Base-by-base conservation (phyloP, 805 yeast species). In the Debaryomyces castellii region DNA sequence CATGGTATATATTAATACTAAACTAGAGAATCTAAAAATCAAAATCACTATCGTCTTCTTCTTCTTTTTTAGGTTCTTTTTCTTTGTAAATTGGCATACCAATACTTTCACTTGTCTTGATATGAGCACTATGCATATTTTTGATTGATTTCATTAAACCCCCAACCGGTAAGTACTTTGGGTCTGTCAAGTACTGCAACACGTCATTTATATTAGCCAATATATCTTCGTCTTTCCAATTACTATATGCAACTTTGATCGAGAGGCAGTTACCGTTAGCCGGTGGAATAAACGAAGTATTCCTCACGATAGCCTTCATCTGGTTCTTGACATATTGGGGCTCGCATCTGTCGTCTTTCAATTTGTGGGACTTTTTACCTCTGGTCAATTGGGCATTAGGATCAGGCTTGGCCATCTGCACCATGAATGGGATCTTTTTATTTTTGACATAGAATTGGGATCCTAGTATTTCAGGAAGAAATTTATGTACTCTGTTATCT, bases 81-180 rank as follows among this genome's bases (percentile, higher is more conserved):
- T 41, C 45, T 18, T 32, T 47, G 32, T 30, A 50, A 10, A 85
- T 66, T 1, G 91, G 92, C 52, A 87, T 66, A 60, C 87, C 80
- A 14, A 76, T 72, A 63, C 91, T 84, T 34, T 81, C 84, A 39
- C 80, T 73, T 0, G 89, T 82, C 62, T 85, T 86, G 34, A 87
- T 69, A 54, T 80, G 81, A 12, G 84, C 62, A 21, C 76, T 77
- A 10, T 63, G 71, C 10, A 86, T 66, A 33, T 74, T 74, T 14
- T 69, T 65, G 17, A 73, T 47, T 1, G 67, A 74, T 46, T 69
- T 69, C 23, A 82, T 60, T 3, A 80, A 58, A 2, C 89, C 89
- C 9, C 89, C 88, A 43, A 77, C 76, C 2, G 87, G 86, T 50
- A 58, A 67, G 53, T 66, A 65, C 40, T 73, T 69, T 4, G 59